Conservation (phyloP, 108 stramenopile species). For the Nitzschia sp. region DNA sequence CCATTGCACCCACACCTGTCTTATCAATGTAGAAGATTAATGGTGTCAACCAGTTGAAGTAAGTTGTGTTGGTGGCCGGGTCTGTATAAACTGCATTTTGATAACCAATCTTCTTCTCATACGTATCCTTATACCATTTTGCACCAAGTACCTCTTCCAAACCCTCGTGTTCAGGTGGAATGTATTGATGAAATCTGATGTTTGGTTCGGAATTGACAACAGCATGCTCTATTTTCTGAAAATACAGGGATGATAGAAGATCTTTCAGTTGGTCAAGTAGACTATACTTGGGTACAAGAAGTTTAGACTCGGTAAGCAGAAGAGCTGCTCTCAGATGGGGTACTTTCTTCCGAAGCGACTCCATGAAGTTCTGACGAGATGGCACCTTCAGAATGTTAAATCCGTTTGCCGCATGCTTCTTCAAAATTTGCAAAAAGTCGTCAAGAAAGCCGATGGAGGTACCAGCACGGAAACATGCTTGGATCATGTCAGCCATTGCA, state of each 20-base stretch:
- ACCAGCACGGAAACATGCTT: no score
- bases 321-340: no score
- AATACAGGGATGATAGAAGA: neutral
- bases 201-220: neutral
- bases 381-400: no score
- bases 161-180: neutral
- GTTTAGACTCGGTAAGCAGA: no score
- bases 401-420: no score
- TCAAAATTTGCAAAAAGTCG: no score
- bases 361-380: no score
- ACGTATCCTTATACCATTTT: neutral
- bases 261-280: neutral
- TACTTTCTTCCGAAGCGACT: no score
- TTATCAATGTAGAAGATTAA: neutral
- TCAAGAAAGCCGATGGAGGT: no score
- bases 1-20: neutral
- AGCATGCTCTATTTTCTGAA: neutral
- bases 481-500: no score
- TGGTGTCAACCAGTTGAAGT: neutral
- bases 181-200: neutral
- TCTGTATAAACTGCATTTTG: neutral
- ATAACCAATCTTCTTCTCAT: neutral
- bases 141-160: neutral
- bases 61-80: neutral
- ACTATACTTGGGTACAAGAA: neutral